phyloP scores from a whole-genome alignment of 768 basidiomycete genomes.

The Hortiboletus flavorubellus region DNA sequence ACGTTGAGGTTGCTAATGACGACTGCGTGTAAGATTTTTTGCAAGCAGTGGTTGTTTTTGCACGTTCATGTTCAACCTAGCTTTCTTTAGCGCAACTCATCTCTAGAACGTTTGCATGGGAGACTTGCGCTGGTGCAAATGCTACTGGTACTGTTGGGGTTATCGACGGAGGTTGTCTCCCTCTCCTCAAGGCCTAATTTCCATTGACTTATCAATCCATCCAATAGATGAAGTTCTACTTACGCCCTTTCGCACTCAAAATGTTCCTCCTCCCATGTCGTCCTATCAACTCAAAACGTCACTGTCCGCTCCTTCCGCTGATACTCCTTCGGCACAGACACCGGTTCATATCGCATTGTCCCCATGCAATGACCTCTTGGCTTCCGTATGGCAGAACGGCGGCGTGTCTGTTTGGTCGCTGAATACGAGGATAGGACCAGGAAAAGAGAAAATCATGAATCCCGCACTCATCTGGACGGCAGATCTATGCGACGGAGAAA shows the following conservation, averaged over 20 bases:
- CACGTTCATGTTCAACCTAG: conserved; percentile 1
- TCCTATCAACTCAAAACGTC: conserved; percentile 46
- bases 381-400: conserved; percentile 69
- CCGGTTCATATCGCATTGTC: conserved; percentile 73
- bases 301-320: not conserved
- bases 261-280: conserved; percentile 98
- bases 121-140: conserved; percentile 68
- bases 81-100: conserved; percentile 46
- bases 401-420: conserved; percentile 67
- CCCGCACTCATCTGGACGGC: conserved; percentile 42
- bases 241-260: conserved; percentile 91
- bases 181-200: not conserved
- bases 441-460: conserved; percentile 56
- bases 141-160: conserved; percentile 89
- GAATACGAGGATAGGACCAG: conserved; percentile 56
- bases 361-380: conserved; percentile 51
- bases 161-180: conserved; percentile 76
- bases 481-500: conserved; percentile 10
- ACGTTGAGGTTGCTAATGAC: conserved; percentile 62
- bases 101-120: conserved; percentile 70
- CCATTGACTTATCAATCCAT: not conserved
- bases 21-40: conserved; percentile 51
- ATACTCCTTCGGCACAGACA: conserved; percentile 15
- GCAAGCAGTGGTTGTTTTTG: not conserved
- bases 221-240: conserved; percentile 66